Base-by-base conservation (phyloP, 306 rosid species). In the Citrullus amarus region DNA sequence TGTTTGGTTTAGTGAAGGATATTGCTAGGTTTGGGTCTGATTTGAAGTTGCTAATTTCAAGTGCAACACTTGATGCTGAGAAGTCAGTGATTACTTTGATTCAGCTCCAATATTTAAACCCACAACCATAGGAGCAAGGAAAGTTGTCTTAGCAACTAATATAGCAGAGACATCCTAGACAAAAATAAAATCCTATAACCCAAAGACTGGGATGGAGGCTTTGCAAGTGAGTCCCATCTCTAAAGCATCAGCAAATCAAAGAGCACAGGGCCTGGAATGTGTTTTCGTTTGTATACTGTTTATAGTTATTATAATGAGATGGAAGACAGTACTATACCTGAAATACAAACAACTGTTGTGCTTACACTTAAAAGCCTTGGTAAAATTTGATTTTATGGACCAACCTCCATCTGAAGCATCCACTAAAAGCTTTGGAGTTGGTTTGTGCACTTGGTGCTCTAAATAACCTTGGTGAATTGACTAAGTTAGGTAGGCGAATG, bases 111-210 rank as follows among this genome's bases (percentile, higher is more conserved):
- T 95, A 81, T 92, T 95, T 51, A 92, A 84, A 87, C 92, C 97
- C 56, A 92, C 99, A 53, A 97, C 97, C 14, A 88, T 89, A 88
- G 93, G 97, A 81, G 99, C 99, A 59, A 88, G 99, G 59, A 95
- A 92, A 85, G 91, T 95, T 55, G 93, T 95, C 74, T 93, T 92
- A 25, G 99, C 99, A 25, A 95, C 97, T 76, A 95, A 95, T 85
- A 95, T 95, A 70, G 99, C 99, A 1, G 99, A 95, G 85, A 95
- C 99, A 2, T 95, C 97, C 18, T 86, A 92, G 87, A 95, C 99
- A 84, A 95, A 95, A 83, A 95, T 86, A 90, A 85, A 92, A 77
- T 85, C 91, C 9, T 89, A 87, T 73, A 85, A 90, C 81, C 96
- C 98, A 58, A 89, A 93, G 88, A 95, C 97, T 48, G 98, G 98